These are phyloP conservation scores for Trypanosoma vivax DNA, from an alignment of 208 protist species.

Conservation along the genomic window DNA sequence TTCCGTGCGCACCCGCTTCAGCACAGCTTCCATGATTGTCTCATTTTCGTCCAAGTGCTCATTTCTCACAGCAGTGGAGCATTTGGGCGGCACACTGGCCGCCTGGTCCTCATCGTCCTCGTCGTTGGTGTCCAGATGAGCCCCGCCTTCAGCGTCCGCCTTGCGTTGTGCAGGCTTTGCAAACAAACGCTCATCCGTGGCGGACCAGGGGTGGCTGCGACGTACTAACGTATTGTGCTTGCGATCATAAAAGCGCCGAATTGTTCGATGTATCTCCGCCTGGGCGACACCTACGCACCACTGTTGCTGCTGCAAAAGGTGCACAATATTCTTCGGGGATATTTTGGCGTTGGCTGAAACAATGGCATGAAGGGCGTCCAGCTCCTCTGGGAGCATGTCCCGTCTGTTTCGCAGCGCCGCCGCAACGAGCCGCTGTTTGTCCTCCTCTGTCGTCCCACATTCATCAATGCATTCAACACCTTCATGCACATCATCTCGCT, in stretches of 20 bases:
- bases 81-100: too few relatives aligned
- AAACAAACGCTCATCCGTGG: slow-evolving; percentile 73
- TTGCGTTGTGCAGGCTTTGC: neutral
- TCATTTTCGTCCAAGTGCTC: too few relatives aligned
- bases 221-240: slow-evolving; percentile 49
- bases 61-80: too few relatives aligned
- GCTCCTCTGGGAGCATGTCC: slow-evolving; percentile 61
- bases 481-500: neutral
- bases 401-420: slow-evolving; percentile 57
- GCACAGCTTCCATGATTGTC: too few relatives aligned
- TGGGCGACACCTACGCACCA: slow-evolving; percentile 57
- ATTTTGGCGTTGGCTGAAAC: slow-evolving; percentile 49
- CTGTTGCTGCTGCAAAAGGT: slow-evolving; percentile 41
- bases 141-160: neutral
- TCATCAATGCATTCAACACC: neutral
- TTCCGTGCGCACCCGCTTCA: too few relatives aligned
- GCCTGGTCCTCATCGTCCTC: neutral
- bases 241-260: slow-evolving; percentile 74
- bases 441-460: neutral
- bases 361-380: slow-evolving; percentile 52
- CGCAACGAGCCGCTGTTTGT: slow-evolving; percentile 26
- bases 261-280: slow-evolving; percentile 54
- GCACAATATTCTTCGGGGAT: slow-evolving; percentile 38
- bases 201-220: slow-evolving; percentile 47
- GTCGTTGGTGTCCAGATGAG: neutral